Evolutionary conservation across 345 rosid species (phyloP).

Genomic region (Acer negundo): DNA sequence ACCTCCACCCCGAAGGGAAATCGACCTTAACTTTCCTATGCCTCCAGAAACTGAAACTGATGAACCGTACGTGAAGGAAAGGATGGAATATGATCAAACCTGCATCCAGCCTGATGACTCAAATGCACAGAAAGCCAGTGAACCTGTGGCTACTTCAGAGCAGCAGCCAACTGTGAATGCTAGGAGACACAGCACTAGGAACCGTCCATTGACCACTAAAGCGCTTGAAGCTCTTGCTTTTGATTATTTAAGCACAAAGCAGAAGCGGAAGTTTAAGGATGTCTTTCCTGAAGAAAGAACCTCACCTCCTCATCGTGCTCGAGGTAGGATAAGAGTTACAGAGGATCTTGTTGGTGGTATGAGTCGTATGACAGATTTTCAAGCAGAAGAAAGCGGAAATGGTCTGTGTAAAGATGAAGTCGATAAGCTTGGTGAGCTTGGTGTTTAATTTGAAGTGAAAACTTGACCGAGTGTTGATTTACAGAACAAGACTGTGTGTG

Average conservation of each 20-base stretch:
- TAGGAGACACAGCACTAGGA: conserved; percentile 59
- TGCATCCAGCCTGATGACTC: conserved; percentile 15
- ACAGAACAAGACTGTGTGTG: not conserved
- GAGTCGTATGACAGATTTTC: conserved; percentile 8
- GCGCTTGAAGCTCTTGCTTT: conserved; percentile 63
- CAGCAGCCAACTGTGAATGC: conserved; percentile 29
- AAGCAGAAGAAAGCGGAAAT: conserved; percentile 28
- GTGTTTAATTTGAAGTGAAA: not conserved
- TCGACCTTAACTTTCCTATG: conserved; percentile 57
- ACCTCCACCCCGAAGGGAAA: conserved; percentile 31
- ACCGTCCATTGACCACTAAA: conserved; percentile 50
- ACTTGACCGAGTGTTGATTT: conserved; percentile 1
- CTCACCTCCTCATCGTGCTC: conserved; percentile 28
- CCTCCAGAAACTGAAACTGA: conserved; percentile 36
- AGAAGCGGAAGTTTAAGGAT: conserved; percentile 38
- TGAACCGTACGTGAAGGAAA: conserved; percentile 25
- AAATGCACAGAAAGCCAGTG: not conserved
- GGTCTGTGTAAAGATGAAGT: conserved; percentile 20
- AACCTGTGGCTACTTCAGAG: conserved; percentile 15
- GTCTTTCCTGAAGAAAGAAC: conserved; percentile 5
- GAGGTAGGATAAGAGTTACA: conserved; percentile 11
- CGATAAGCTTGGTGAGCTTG: conserved; percentile 7
- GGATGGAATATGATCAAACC: conserved; percentile 14
- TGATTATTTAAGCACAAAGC: conserved; percentile 39
- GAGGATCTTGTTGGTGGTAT: conserved; percentile 14